Evolutionary conservation across 2,329 filamentous ascomycete species (phyloP).

Genomic region (Aspergillus quadrilineatus): DNA sequence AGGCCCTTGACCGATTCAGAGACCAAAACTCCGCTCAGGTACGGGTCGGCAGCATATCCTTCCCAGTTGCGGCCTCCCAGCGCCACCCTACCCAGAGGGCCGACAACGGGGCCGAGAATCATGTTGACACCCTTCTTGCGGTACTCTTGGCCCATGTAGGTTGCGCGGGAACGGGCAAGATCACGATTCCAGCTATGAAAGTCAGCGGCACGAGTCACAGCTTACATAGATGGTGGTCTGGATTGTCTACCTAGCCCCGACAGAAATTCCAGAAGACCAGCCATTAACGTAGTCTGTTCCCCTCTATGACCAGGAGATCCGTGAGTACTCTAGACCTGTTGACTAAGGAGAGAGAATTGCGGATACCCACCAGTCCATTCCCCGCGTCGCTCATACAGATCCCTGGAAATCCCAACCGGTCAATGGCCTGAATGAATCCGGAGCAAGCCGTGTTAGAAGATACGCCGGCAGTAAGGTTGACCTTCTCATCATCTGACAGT

Average conservation of each 20-base stretch:
- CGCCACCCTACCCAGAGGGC: neutral
- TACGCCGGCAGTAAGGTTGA: constrained; percentile 12
- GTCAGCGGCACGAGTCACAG: neutral
- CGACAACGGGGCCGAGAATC: neutral
- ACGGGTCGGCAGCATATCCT: neutral
- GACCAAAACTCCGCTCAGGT: neutral
- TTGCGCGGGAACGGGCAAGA: constrained; percentile 36
- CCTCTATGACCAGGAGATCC: neutral
- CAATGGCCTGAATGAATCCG: constrained; percentile 2
- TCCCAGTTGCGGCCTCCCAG: constrained; percentile 4
- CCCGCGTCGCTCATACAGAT: constrained; percentile 18
- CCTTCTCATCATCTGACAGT: constrained; percentile 18
- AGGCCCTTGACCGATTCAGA: neutral
- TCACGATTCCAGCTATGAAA: constrained; percentile 51
- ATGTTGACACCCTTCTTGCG: neutral
- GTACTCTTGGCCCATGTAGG: neutral
- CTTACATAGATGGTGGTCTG: no score
- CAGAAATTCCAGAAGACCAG: constrained; percentile 42
- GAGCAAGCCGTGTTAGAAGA: constrained; percentile 12
- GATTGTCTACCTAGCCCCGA: constrained; percentile 33
- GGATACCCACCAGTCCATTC: neutral
- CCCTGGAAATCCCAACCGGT: constrained; percentile 11
- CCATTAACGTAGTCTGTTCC: constrained; percentile 45
- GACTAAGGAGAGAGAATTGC: neutral
- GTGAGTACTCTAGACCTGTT: neutral